These are phyloP conservation scores for Pseudocercospora crystallina DNA, from an alignment of 2,329 filamentous ascomycete genomes.

Conservation along the genomic window DNA sequence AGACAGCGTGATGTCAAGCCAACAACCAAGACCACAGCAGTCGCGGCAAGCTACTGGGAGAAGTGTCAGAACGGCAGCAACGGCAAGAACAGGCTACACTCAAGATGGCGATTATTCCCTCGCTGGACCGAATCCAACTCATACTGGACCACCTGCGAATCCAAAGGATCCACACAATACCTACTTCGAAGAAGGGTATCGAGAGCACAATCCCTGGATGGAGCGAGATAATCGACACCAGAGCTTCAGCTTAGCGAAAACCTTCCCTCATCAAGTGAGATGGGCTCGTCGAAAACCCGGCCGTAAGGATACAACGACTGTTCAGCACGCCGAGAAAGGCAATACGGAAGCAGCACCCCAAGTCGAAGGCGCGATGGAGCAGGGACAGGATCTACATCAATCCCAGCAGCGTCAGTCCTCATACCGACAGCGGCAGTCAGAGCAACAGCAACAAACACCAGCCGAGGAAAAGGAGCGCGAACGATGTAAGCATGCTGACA, in stretches of 20 bases:
- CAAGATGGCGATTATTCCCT: slow-evolving; percentile 20
- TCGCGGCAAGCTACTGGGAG: slow-evolving; percentile 11
- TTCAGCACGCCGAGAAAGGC: slow-evolving; percentile 22
- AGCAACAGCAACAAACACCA: background rate
- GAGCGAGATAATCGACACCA: slow-evolving; percentile 22
- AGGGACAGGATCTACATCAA: background rate
- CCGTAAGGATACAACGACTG: slow-evolving; percentile 4
- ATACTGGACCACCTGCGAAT: slow-evolving; percentile 5
- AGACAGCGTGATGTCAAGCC: slow-evolving; percentile 15
- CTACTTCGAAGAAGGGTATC: slow-evolving; percentile 29
- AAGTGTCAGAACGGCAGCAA: slow-evolving; percentile 11
- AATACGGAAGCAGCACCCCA: slow-evolving; percentile 28
- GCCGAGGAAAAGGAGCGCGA: slow-evolving; percentile 6
- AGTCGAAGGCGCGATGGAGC: slow-evolving; percentile 13
- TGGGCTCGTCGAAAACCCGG: slow-evolving; percentile 16
- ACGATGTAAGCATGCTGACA: slow-evolving; percentile 4
- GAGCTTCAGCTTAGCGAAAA: slow-evolving; percentile 27
- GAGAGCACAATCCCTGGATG: slow-evolving; percentile 28
- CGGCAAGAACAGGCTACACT: slow-evolving; percentile 2
- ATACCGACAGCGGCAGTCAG: background rate
- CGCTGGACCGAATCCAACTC: slow-evolving; percentile 13
- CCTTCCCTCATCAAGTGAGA: slow-evolving; percentile 29
- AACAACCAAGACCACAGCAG: slow-evolving; percentile 7
- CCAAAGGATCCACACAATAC: slow-evolving; percentile 30
- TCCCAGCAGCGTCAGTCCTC: too few species aligned